A percentile compares a stretch with the other conserved stretches of the same genome.
Evolutionary conservation across 2,329 filamentous ascomycete species (phyloP).

Genomic region (Penicillium sp.): DNA sequence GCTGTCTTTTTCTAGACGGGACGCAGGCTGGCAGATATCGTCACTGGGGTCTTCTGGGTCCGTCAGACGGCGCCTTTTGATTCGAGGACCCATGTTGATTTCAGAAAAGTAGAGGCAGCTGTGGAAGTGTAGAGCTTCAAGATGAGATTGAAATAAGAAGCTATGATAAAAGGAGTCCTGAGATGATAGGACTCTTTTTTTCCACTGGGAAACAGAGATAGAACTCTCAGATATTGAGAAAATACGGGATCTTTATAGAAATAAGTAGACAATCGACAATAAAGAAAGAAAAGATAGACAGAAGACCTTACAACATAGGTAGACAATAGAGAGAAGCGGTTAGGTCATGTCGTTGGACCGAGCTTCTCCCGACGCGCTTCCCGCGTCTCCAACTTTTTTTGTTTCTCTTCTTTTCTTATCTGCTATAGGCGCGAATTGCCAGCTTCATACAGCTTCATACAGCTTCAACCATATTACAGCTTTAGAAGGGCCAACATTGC

Average conservation of each 20-base stretch:
- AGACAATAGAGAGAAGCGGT: background rate
- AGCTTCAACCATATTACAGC: background rate
- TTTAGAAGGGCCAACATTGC: background rate
- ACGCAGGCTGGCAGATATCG: constrained; percentile 33
- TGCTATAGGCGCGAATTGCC: background rate
- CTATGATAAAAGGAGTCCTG: background rate
- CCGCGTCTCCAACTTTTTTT: constrained; percentile 27
- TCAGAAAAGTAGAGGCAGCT: background rate
- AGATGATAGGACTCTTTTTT: background rate
- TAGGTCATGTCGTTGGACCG: constrained; percentile 18
- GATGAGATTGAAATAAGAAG: background rate
- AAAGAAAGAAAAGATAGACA: too few species aligned
- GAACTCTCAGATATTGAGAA: background rate
- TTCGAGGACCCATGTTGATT: constrained; percentile 28
- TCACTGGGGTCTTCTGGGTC: constrained; percentile 21
- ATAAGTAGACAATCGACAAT: background rate
- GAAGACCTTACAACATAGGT: background rate
- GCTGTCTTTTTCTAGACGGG: constrained; percentile 37
- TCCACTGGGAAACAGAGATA: background rate
- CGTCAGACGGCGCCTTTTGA: constrained; percentile 30
- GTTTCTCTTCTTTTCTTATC: constrained; percentile 11
- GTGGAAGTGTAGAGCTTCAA: background rate
- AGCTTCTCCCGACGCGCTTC: constrained; percentile 27
- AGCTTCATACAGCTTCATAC: background rate
- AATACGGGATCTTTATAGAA: background rate